Evolutionary conservation across 768 basidiomycete species (phyloP), one percentile per base, ranked within the genome.

Genomic region (Lactifluus echinatus): DNA sequence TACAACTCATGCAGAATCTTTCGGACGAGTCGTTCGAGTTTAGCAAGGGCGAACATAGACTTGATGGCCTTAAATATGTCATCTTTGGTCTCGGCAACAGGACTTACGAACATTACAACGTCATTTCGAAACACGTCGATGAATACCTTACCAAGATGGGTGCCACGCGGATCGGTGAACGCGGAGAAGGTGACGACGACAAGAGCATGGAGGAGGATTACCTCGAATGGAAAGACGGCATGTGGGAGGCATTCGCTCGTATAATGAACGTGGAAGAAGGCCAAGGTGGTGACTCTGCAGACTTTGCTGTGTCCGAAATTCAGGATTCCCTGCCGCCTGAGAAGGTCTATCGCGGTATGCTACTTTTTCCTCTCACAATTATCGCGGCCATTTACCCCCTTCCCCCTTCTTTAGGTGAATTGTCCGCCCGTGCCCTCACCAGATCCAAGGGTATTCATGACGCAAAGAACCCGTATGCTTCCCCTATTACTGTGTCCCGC

Each of bases 191-290:
- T 62, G 96, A 99, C 67, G 95, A 99, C 67, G 96, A 99, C 73
- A 96, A 96, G 77, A 93, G 89, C 68, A 97, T 99, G 94, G 95
- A 99, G 70, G 95, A 99, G 74, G 95, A 99, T 71, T 99, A 98
- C 70, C 81, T 99, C 12, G 93, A 91, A 66, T 99, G 95, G 95
- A 99, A 98, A 71, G 95, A 99, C 67, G 80, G 78, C 64, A 94
- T 98, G 93, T 98, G 93, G 89, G 85, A 87, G 17, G 83, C 84
- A 4, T 90, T 98, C 59, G 79, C 93, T n/a, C 70, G 76, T 54
- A 80, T 80, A 21, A 80, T 97, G 79, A 79, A 80, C 51, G 92
- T 96, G 50, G 94, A 97, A 70, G 96, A 97, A 70, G 95, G 96
- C 36, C 93, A 93, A 64, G 92, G 92, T 50, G 93, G 91, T 50